Percentiles rank a stretch among this genome's conserved stretches.
phyloP scores from a whole-genome alignment of 768 basidiomycete species.

The Kwoniella dendrophila region DNA sequence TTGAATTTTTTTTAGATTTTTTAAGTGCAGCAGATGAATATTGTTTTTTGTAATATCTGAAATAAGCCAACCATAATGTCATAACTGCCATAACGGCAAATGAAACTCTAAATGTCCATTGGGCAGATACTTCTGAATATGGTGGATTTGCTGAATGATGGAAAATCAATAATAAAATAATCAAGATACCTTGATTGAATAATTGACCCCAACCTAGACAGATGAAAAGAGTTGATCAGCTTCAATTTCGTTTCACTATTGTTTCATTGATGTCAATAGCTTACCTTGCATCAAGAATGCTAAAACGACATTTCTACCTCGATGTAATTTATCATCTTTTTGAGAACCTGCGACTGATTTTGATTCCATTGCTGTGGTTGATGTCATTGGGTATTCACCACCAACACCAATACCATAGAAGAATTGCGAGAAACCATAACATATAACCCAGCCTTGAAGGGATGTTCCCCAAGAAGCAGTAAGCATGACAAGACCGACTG shows the following conservation, averaged over 20 bases:
- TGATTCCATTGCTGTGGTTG: conserved; percentile 56
- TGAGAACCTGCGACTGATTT: conserved; percentile 39
- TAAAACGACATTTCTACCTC: conserved; percentile 57
- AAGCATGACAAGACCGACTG: conserved; percentile 57
- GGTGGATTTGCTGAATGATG: conserved; percentile 48
- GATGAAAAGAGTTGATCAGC: neutral
- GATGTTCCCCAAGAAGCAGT: conserved; percentile 58
- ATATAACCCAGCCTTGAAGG: conserved; percentile 58
- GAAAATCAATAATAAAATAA: conserved; percentile 58
- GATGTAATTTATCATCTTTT: conserved; percentile 57
- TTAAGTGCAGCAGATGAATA: conserved; percentile 52
- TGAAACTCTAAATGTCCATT: conserved; percentile 58
- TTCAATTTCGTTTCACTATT: neutral
- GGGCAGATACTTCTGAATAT: conserved; percentile 52
- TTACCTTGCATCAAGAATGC: conserved; percentile 58
- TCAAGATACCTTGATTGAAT: conserved; percentile 55
- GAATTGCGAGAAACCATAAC: conserved; percentile 56
- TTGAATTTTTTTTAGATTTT: conserved; percentile 52
- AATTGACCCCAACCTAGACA: conserved; percentile 56
- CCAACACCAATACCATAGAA: conserved; percentile 56
- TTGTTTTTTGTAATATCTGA: conserved; percentile 57
- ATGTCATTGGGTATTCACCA: conserved; percentile 58
- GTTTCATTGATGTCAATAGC: neutral
- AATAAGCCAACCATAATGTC: conserved; percentile 59
- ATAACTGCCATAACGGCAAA: conserved; percentile 58